These are phyloP conservation scores for Xylaria sp. DNA, from an alignment of 2,329 filamentous ascomycete genomes.

Conservation along the genomic window DNA sequence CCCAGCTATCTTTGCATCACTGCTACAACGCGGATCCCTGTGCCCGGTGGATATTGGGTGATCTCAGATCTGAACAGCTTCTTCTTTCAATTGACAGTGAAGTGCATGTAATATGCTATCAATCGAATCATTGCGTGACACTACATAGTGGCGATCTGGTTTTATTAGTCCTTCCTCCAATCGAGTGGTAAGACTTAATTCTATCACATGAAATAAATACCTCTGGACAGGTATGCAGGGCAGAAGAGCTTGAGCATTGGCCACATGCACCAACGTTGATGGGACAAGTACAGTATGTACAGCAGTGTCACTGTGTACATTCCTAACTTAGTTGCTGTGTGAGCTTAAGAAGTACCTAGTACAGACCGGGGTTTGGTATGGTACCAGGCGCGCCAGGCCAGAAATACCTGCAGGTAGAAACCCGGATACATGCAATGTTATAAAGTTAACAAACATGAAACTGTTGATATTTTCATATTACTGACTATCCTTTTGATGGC, in stretches of 20 bases:
- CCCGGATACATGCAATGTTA: too few relatives aligned
- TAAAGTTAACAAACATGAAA: too few relatives aligned
- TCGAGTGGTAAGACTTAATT: background rate
- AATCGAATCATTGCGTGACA: background rate
- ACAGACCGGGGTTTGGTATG: too few relatives aligned
- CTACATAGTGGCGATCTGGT: background rate
- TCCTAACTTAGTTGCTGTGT: too few relatives aligned
- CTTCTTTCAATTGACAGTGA: background rate
- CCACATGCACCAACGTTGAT: conserved; percentile 17
- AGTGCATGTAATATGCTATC: background rate
- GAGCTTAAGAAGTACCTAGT: too few relatives aligned
- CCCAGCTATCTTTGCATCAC: background rate
- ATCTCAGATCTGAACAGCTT: background rate
- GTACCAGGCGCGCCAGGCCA: too few relatives aligned
- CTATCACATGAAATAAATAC: conserved; percentile 29
- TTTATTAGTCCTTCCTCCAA: background rate
- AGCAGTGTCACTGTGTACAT: too few relatives aligned
- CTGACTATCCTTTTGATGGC: too few relatives aligned
- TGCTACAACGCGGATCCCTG: conserved; percentile 14
- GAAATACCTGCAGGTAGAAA: too few relatives aligned
- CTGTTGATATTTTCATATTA: too few relatives aligned
- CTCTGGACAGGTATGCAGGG: background rate
- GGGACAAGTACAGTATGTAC: background rate
- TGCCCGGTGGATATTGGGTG: conserved; percentile 4
- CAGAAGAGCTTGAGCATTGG: conserved; percentile 37